phyloP scores from a whole-genome alignment of 1,284 basidiomycete species.

The Apiotrichum porosum region DNA sequence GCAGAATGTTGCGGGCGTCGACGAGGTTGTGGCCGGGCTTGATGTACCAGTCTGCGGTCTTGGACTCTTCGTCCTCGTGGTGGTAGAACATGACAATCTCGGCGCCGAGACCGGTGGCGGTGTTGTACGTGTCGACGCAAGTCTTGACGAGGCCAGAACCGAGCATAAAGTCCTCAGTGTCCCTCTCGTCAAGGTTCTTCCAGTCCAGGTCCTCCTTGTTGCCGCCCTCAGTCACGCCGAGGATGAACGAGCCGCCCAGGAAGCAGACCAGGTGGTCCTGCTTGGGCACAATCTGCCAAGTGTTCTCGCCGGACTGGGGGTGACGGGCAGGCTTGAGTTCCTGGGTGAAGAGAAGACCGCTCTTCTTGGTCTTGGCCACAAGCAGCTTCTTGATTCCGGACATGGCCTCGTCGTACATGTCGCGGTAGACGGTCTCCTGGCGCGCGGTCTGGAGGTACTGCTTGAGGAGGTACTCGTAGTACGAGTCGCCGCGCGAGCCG shows the following conservation, averaged over 20 bases:
- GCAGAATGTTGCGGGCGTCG: conserved; percentile 87
- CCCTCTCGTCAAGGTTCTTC: conserved; percentile 52
- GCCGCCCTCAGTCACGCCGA: conserved; percentile 73
- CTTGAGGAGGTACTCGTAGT: conserved; percentile 89
- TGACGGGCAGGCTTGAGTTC: conserved; percentile 58
- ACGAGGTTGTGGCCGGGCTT: conserved; percentile 57
- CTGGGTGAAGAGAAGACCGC: conserved; percentile 68
- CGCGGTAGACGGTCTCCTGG: conserved; percentile 71
- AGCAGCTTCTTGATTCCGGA: conserved; percentile 72
- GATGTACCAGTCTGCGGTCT: conserved; percentile 77
- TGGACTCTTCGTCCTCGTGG: conserved; percentile 47
- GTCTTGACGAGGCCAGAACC: conserved; percentile 78
- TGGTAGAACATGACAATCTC: conserved; percentile 75
- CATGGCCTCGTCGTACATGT: conserved; percentile 86
- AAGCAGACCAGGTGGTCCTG: conserved; percentile 97
- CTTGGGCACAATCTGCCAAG: conserved; percentile 70
- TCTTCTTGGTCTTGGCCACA: conserved; percentile 59
- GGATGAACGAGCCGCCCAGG: conserved; percentile 82
- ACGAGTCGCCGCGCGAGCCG: conserved; percentile 89
- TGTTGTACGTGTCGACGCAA: conserved; percentile 82
- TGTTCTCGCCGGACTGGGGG: conserved; percentile 30
- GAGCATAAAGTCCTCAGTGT: conserved; percentile 71
- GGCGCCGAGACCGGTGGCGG: conserved; percentile 74
- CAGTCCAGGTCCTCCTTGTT: conserved; percentile 48
- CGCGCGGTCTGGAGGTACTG: conserved; percentile 58